Evolutionary conservation across 176 grass and related monocot genomes (phyloP).

Genomic region (Urochloa ruziziensis): DNA sequence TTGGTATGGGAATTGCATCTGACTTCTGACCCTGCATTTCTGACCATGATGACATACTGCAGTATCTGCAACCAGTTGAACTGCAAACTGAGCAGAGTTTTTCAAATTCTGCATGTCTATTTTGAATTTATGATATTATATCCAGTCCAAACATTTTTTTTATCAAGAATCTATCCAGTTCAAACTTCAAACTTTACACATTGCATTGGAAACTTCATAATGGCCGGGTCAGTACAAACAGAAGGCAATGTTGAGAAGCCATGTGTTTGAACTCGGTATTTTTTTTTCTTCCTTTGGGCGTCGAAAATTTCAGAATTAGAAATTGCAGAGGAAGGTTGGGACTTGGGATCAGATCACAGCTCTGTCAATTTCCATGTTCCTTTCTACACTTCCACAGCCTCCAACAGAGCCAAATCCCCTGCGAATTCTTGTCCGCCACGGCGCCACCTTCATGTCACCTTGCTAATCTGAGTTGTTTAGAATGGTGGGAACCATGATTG

Average conservation of each 20-base stretch:
- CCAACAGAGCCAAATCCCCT: neutral
- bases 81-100: constrained; percentile 4
- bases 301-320: neutral
- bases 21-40: neutral
- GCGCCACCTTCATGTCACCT: neutral
- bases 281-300: neutral
- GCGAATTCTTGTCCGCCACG: neutral
- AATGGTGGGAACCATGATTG: constrained; percentile 24
- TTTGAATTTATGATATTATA: neutral
- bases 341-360: constrained; percentile 34
- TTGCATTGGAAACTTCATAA: neutral
- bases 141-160: neutral
- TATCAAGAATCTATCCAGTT: neutral
- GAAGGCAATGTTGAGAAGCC: neutral
- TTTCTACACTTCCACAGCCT: constrained; percentile 5
- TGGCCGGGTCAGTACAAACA: neutral
- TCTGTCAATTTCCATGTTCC: constrained; percentile 1
- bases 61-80: neutral
- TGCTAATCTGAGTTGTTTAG: neutral
- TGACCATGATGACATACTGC: neutral
- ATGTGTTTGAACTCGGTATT: neutral
- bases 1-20: neutral
- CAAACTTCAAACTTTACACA: neutral
- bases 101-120: neutral
- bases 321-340: constrained; percentile 33